A percentile compares a stretch with the other conserved stretches of the same genome.
Conservation (phyloP, 2,329 filamentous ascomycete genomes). For the Colletotrichum brevisporum region DNA sequence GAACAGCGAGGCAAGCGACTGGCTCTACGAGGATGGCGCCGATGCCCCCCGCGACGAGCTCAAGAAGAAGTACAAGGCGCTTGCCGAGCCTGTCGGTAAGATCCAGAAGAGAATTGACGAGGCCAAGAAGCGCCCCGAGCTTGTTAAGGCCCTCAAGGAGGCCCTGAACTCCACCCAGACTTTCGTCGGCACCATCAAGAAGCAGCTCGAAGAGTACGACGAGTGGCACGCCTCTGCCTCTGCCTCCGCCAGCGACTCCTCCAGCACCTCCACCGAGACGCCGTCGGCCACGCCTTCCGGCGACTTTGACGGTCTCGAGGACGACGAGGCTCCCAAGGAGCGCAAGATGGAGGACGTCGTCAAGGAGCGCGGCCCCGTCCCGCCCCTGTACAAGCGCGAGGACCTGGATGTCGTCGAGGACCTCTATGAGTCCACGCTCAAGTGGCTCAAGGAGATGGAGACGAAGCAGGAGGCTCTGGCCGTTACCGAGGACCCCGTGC, state of each 20-base stretch:
- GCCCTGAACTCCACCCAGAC: slow-evolving; percentile 79
- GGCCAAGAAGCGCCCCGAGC: slow-evolving; percentile 76
- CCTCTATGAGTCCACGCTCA: slow-evolving; percentile 71
- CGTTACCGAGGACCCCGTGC: slow-evolving; percentile 79
- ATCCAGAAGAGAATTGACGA: slow-evolving; percentile 84
- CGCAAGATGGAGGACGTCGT: slow-evolving; percentile 60
- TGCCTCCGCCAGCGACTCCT: slow-evolving; percentile 64
- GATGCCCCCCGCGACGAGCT: slow-evolving; percentile 83
- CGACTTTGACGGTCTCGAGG: slow-evolving; percentile 83
- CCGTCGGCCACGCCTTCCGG: slow-evolving; percentile 62
- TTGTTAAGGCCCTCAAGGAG: slow-evolving; percentile 76
- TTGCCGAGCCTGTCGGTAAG: slow-evolving; percentile 84
- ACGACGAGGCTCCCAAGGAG: slow-evolving; percentile 68
- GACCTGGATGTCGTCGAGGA: slow-evolving; percentile 78
- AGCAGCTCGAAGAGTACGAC: slow-evolving; percentile 79
- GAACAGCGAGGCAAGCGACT: slow-evolving; percentile 81
- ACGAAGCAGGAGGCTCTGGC: slow-evolving; percentile 79
- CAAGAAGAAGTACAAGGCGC: slow-evolving; percentile 80
- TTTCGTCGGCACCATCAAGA: slow-evolving; percentile 79
- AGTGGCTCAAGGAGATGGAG: slow-evolving; percentile 83
- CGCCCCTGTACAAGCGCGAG: slow-evolving; percentile 78
- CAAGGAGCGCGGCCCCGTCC: slow-evolving; percentile 66
- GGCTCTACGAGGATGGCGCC: slow-evolving; percentile 89
- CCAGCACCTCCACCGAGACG: slow-evolving; percentile 53
- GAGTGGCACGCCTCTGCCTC: slow-evolving; percentile 68